Evolutionary conservation across 2,329 filamentous ascomycete species (phyloP), one percentile per base, ranked within the genome.

Genomic region (Zymoseptoria crescenta): DNA sequence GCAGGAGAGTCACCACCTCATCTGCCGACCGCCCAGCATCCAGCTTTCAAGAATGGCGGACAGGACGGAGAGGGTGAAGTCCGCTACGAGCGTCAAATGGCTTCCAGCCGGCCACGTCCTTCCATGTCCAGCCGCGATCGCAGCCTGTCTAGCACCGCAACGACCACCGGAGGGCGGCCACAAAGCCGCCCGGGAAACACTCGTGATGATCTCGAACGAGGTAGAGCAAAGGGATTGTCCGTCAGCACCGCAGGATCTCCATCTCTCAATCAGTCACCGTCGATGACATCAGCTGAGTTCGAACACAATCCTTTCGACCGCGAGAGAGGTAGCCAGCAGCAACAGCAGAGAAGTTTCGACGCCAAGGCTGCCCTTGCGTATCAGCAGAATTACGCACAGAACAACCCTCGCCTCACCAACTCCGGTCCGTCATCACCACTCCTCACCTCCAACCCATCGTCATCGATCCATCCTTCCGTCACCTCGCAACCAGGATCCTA

Each of bases 131-230:
- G 35, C 29, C 58, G 48, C 73, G 61, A 70, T 28, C 74, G 82
- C 55, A 79, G 81, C 61, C 79, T 83, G 54, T 83, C 83, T 5
- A 79, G 77, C 62, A 85, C 83, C 6, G 78, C 80, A 56, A 74
- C 78, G 2, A 77, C 77, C 1, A 79, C 77, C 55, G 77, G 67
- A 27, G 51, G 51, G 19, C 78, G 82, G 28, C 83, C 82, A 7
- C 79, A 79, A 62, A 84, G 82, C 67, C 79, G 80, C 49, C 74
- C 75, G 50, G 73, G 77, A 27, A 73, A 72, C 51, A 75, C 78
- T 59, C 78, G 79, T 29, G 81, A 84, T 56, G 81, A 84, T 64
- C 68, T 81, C 2, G 77, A 78, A 50, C 74, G 74, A 60, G 75
- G 79, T n/a, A 76, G 81, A 69, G 70, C 74, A 2, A 79, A 81